A percentile compares a stretch with the other conserved stretches of the same genome.
phyloP scores from a whole-genome alignment of 2,329 filamentous ascomycete species.

The Phaeosphaeriaceae sp. region DNA sequence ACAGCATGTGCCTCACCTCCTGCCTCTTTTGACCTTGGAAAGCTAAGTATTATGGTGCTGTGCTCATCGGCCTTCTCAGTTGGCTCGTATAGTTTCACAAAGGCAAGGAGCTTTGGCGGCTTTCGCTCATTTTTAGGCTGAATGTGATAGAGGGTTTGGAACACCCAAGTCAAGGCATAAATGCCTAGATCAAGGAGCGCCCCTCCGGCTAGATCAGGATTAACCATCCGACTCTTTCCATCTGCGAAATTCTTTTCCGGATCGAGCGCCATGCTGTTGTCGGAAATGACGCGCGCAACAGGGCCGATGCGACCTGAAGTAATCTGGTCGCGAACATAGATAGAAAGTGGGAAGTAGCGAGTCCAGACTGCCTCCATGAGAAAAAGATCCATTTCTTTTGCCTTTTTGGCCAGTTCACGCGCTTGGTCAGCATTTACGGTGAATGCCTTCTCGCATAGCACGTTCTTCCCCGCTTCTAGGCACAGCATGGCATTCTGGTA shows the following conservation, averaged over 20 bases:
- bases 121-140: constrained; percentile 69
- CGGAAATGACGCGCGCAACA: constrained; percentile 63
- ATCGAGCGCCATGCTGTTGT: constrained; percentile 65
- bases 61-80: constrained; percentile 77
- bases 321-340: constrained; percentile 74
- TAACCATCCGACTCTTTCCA: constrained; percentile 75
- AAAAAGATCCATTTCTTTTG: constrained; percentile 68
- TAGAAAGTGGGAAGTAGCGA: constrained; percentile 82
- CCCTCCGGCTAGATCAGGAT: constrained; percentile 81
- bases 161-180: constrained; percentile 89
- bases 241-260: constrained; percentile 62
- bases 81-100: constrained; percentile 73
- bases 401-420: constrained; percentile 72
- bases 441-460: constrained; percentile 90
- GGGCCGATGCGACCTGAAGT: constrained; percentile 60
- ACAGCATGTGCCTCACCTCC: constrained; percentile 71
- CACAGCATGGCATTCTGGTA: constrained; percentile 90
- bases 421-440: constrained; percentile 83
- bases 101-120: constrained; percentile 69
- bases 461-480: constrained; percentile 82
- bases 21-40: constrained; percentile 63
- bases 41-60: constrained; percentile 78
- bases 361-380: constrained; percentile 78
- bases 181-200: constrained; percentile 84
- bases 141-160: constrained; percentile 85